Evolutionary conservation across 1,139 yeast genomes (phyloP).

Genomic region (Sugiyamaella pinicola): DNA sequence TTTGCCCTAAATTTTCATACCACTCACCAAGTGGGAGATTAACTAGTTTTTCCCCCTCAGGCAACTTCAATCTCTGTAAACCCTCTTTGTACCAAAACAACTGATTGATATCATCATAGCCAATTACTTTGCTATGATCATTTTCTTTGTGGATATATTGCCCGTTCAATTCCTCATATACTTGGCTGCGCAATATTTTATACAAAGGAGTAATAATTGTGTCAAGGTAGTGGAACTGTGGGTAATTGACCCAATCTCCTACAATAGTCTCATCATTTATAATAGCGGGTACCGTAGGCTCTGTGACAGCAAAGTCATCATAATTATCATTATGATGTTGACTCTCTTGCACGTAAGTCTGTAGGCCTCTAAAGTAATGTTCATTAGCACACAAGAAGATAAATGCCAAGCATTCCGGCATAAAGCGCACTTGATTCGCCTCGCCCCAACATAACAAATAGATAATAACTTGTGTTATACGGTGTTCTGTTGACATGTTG

Average conservation of each 20-base stretch:
- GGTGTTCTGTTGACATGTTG: conserved; percentile 53
- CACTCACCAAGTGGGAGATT: conserved; percentile 51
- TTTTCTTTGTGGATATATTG: conserved; percentile 53
- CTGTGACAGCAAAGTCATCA: neutral
- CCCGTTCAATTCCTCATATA: conserved; percentile 46
- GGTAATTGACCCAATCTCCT: neutral
- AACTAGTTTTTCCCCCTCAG: conserved; percentile 49
- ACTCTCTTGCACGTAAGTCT: conserved; percentile 7
- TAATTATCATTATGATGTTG: neutral
- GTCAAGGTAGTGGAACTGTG: conserved; percentile 53
- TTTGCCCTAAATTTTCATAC: conserved; percentile 50
- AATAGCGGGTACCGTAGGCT: neutral
- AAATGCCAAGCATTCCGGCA: conserved; percentile 86
- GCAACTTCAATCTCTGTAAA: conserved; percentile 51
- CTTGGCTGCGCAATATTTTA: conserved; percentile 59
- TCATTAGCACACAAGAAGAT: conserved; percentile 78
- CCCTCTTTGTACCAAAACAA: conserved; percentile 79
- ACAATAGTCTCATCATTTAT: neutral
- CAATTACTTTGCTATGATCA: conserved; percentile 73
- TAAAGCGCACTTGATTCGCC: conserved; percentile 76
- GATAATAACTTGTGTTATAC: conserved; percentile 65
- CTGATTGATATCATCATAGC: conserved; percentile 87
- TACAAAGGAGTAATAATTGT: conserved; percentile 77
- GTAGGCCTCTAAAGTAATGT: conserved; percentile 47
- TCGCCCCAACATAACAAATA: conserved; percentile 87